Percentiles rank a stretch among this genome's conserved stretches.
Conservation (phyloP, 2,329 filamentous ascomycete genomes). For the Penicillium polonicum region DNA sequence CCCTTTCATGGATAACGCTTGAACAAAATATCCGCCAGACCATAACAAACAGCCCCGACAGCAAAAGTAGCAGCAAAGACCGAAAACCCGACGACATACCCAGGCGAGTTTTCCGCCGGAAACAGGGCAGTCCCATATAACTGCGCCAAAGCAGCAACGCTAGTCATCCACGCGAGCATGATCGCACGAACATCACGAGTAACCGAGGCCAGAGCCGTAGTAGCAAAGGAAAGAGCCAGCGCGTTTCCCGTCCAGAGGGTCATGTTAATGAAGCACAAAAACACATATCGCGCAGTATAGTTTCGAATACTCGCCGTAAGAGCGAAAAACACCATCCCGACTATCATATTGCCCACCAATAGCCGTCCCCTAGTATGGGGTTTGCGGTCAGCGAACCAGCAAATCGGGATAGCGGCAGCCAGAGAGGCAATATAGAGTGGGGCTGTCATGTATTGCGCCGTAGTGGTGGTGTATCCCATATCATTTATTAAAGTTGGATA, state of each 20-base stretch:
- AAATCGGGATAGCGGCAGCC: constrained; percentile 1
- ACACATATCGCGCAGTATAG: constrained; percentile 4
- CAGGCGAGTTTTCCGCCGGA: constrained; percentile 3
- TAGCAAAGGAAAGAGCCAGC: constrained; percentile 5
- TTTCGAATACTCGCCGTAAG: constrained; percentile 3
- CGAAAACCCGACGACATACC: constrained; percentile 7
- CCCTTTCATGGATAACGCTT: constrained; percentile 6
- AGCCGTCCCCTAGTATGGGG: not conserved
- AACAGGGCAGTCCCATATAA: constrained; percentile 11
- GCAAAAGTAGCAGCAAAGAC: constrained; percentile 9
- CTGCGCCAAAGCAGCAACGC: constrained; percentile 5
- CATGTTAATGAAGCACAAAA: constrained; percentile 6
- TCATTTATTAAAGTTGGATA: not conserved
- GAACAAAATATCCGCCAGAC: constrained; percentile 2
- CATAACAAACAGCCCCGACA: not conserved
- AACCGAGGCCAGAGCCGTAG: constrained; percentile 4
- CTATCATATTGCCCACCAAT: not conserved
- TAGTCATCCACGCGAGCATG: constrained; percentile 8
- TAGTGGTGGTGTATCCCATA: constrained; percentile 1
- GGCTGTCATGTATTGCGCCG: constrained; percentile 10
- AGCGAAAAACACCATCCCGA: constrained; percentile 10
- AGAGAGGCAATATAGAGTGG: constrained; percentile 3
- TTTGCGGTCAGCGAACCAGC: not conserved
- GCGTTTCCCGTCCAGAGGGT: constrained; percentile 6
- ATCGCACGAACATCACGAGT: constrained; percentile 4